These are phyloP conservation scores for Lecanicillium sp. DNA, from an alignment of 2,329 filamentous ascomycete genomes.

Conservation along the genomic window DNA sequence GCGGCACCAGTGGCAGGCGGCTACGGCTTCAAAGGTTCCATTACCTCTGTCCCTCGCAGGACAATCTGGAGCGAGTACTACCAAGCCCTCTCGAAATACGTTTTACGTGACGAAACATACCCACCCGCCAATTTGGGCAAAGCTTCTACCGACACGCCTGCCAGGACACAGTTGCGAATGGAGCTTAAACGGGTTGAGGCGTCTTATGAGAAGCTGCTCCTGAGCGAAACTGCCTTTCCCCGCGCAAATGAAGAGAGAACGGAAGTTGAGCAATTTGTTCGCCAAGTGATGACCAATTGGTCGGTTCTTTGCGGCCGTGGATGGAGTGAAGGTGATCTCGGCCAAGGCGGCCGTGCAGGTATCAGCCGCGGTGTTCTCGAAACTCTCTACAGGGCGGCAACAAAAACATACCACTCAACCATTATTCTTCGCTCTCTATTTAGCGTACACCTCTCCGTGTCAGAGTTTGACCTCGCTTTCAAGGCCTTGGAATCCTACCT, in stretches of 20 bases:
- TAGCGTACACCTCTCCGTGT: slow-evolving; percentile 74
- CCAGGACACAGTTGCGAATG: slow-evolving; percentile 55
- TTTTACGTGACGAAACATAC: slow-evolving; percentile 58
- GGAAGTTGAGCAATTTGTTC: slow-evolving; percentile 76
- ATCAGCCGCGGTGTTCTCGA: slow-evolving; percentile 73
- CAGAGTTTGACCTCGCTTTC: slow-evolving; percentile 86
- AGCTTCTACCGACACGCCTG: slow-evolving; percentile 39
- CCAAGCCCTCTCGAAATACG: slow-evolving; percentile 63
- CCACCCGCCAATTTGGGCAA: slow-evolving; percentile 37
- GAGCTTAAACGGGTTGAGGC: slow-evolving; percentile 75
- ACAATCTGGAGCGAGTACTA: slow-evolving; percentile 84
- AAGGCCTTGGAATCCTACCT: slow-evolving; percentile 89
- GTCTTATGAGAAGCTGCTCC: slow-evolving; percentile 69
- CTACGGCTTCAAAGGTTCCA: slow-evolving; percentile 44
- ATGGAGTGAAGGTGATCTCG: slow-evolving; percentile 76
- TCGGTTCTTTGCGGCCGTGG: slow-evolving; percentile 66
- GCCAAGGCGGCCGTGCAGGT: slow-evolving; percentile 68
- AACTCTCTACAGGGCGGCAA: slow-evolving; percentile 81
- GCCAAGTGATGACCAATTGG: slow-evolving; percentile 80
- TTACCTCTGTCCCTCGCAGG: slow-evolving; percentile 46
- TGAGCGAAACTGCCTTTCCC: slow-evolving; percentile 76
- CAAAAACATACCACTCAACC: slow-evolving; percentile 93
- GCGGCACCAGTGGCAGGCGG: slow-evolving; percentile 41
- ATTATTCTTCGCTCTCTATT: slow-evolving; percentile 80
- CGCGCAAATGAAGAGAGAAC: slow-evolving; percentile 69